These are phyloP conservation scores for Penicillium mononematosum DNA, from an alignment of 495 filamentous ascomycete genomes.

Conservation along the genomic window DNA sequence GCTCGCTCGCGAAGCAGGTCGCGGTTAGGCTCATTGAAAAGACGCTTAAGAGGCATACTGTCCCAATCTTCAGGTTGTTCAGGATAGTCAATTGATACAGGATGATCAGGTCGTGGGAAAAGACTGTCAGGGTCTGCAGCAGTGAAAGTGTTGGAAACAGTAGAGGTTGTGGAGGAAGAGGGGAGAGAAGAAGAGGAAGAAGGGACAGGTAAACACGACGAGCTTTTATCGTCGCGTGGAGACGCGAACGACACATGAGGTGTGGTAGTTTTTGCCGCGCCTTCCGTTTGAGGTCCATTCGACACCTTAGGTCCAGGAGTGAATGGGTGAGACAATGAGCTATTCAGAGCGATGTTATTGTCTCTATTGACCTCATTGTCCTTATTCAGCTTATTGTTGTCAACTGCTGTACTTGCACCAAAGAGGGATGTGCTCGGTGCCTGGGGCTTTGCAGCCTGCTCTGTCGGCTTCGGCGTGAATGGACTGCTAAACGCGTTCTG, in stretches of 20 bases:
- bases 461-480: conserved; percentile 10
- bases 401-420: conserved; percentile 3
- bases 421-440: conserved; percentile 12
- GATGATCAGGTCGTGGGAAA: conserved; percentile 1
- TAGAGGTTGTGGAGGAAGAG: conserved; percentile 5
- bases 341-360: neutral
- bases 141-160: conserved; percentile 10
- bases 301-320: neutral
- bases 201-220: conserved; percentile 4
- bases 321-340: neutral
- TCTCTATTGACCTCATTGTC: neutral
- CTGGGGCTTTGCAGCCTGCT: conserved; percentile 3
- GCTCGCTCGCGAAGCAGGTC: neutral
- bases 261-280: neutral
- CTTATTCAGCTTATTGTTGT: neutral
- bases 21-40: conserved; percentile 8
- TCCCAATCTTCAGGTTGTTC: neutral
- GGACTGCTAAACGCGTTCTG: conserved; percentile 4
- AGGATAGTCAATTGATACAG: conserved; percentile 1
- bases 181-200: conserved; percentile 3
- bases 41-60: conserved; percentile 16
- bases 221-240: neutral
- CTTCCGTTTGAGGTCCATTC: neutral
- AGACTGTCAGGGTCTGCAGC: conserved; percentile 8
- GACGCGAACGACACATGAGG: neutral